Conservation (phyloP, 306 rosid species). For the Vicia faba region DNA sequence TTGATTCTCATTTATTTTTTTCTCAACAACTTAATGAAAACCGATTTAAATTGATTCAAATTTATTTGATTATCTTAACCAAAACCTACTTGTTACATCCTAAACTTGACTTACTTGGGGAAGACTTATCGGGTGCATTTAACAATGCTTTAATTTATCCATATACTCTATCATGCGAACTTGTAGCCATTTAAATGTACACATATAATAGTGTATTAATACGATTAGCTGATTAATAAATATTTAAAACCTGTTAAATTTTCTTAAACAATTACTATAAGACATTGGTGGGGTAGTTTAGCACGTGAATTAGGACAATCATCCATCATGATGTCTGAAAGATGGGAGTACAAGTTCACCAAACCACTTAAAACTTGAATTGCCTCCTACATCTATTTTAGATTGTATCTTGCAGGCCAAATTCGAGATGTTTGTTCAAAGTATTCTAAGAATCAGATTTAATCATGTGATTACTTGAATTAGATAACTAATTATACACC, state of each 20-base stretch:
- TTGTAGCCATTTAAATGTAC: background rate
- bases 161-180: constrained; percentile 19
- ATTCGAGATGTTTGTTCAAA: constrained; percentile 24
- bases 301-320: constrained; percentile 35
- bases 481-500: background rate
- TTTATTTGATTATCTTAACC: too few relatives aligned
- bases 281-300: constrained; percentile 38
- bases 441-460: background rate
- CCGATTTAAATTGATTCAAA: too few relatives aligned
- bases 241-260: background rate
- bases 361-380: constrained; percentile 27
- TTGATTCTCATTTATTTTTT: too few relatives aligned
- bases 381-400: constrained; percentile 1
- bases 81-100: too few relatives aligned
- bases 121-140: background rate
- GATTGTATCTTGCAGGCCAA: constrained; percentile 23
- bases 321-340: constrained; percentile 24
- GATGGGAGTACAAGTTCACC: constrained; percentile 3
- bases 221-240: background rate
- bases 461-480: background rate
- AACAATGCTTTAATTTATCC: background rate
- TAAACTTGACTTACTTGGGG: background rate
- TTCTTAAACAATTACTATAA: background rate
- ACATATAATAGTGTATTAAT: background rate
- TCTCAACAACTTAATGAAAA: too few relatives aligned